Evolutionary conservation across 352 stramenopile genomes (phyloP).

Genomic region (Phytopythium delawarense): DNA sequence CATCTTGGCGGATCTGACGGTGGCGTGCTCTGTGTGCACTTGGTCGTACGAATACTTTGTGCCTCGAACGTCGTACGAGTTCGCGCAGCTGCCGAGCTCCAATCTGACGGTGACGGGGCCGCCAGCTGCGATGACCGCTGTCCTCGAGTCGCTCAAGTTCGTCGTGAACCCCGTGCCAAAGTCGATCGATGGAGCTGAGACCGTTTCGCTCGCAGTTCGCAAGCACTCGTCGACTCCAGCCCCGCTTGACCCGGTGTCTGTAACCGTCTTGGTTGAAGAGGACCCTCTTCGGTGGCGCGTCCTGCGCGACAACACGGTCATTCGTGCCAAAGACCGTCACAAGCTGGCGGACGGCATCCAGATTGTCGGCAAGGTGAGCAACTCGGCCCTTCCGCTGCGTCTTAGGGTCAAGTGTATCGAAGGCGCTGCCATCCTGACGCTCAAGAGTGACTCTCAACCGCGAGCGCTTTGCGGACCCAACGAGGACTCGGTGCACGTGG

Average conservation of each 20-base stretch:
- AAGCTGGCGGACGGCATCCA: not conserved
- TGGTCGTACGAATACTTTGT: constrained; percentile 26
- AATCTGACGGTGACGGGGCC: constrained; percentile 20
- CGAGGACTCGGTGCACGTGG: not conserved
- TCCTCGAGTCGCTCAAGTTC: constrained; percentile 18
- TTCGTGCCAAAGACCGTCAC: not conserved
- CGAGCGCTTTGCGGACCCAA: not conserved
- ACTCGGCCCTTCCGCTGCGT: not conserved
- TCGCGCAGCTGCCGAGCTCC: constrained; percentile 18
- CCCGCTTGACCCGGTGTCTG: not conserved
- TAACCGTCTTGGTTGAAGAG: not conserved
- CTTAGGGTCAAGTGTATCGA: constrained; percentile 2
- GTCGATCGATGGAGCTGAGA: not conserved
- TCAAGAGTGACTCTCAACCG: not conserved
- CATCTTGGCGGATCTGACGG: constrained; percentile 15
- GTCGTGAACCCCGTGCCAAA: not conserved
- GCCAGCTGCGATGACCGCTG: constrained; percentile 10
- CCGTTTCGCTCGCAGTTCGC: not conserved
- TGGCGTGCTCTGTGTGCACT: constrained; percentile 22
- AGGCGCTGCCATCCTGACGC: not conserved
- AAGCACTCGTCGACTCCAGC: not conserved
- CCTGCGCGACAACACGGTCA: not conserved
- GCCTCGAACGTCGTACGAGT: constrained; percentile 41
- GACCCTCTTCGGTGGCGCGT: not conserved
- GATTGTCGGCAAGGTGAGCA: not conserved